A percentile compares a stretch with the other conserved stretches of the same genome.
These are phyloP conservation scores for Metschnikowia hibisci DNA, from an alignment of 805 yeast genomes.

Conservation along the genomic window DNA sequence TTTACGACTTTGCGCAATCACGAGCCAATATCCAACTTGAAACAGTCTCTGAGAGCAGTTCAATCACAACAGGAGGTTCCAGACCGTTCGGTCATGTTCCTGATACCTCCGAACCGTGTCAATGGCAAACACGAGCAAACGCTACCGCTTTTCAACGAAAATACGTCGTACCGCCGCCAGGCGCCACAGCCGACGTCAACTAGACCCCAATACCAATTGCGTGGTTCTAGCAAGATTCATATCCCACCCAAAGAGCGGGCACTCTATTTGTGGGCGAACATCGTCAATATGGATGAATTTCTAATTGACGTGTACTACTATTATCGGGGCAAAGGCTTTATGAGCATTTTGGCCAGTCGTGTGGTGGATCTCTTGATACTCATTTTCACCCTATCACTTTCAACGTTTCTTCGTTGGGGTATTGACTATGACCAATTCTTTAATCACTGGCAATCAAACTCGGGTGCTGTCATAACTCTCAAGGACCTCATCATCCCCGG, in stretches of 20 bases:
- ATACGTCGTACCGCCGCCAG: conserved; percentile 3
- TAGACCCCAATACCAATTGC: conserved; percentile 3
- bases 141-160: conserved; percentile 7
- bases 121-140: background rate
- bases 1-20: conserved; percentile 4
- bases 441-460: conserved; percentile 21
- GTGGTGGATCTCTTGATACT: conserved; percentile 67
- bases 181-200: background rate
- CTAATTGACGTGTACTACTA: conserved; percentile 78
- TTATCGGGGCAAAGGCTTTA: conserved; percentile 79
- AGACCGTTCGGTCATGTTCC: conserved; percentile 10
- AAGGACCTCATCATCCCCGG: conserved; percentile 31
- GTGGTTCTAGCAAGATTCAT: conserved; percentile 12
- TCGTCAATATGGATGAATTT: conserved; percentile 85
- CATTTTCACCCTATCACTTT: conserved; percentile 71
- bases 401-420: conserved; percentile 79
- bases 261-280: conserved; percentile 94
- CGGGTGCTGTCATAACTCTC: conserved; percentile 26
- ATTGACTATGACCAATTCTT: conserved; percentile 51
- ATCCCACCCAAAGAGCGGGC: conserved; percentile 66
- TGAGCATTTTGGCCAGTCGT: conserved; percentile 68
- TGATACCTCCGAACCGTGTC: conserved; percentile 4
- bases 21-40: background rate
- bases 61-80: conserved; percentile 1
- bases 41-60: background rate